These are phyloP conservation scores for Cryptococcus sp. DNA, from an alignment of 1,284 basidiomycete species.

Conservation along the genomic window DNA sequence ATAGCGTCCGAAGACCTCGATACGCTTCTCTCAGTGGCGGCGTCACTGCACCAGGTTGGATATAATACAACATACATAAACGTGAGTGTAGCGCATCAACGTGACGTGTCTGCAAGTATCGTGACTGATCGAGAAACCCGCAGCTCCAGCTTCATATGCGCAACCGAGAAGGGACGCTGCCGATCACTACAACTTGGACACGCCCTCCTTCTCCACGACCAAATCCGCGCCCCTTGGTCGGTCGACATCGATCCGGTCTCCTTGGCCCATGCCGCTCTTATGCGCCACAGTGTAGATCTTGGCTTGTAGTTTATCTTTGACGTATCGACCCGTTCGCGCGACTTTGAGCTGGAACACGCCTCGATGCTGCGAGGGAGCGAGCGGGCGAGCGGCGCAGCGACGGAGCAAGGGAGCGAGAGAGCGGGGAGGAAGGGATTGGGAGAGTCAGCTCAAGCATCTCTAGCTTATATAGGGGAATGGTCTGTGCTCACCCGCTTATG, in stretches of 20 bases:
- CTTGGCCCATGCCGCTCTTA: slow-evolving; percentile 13
- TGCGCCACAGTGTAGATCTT: slow-evolving; percentile 33
- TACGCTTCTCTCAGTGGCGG: no score
- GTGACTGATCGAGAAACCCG: no score
- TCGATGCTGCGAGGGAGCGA: slow-evolving; percentile 29
- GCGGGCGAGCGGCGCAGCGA: neutral
- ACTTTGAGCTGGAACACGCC: slow-evolving; percentile 53
- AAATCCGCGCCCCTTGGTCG: slow-evolving; percentile 41
- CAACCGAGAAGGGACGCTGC: no score
- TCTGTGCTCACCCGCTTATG: slow-evolving; percentile 33
- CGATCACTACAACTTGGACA: slow-evolving; percentile 35
- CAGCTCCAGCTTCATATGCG: no score
- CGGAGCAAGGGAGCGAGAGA: neutral
- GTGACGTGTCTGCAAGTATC: no score
- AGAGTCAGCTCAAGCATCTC: neutral
- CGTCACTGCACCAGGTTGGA: no score
- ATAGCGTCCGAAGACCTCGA: no score
- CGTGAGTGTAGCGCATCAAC: no score
- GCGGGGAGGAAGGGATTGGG: neutral
- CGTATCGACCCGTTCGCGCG: slow-evolving; percentile 47
- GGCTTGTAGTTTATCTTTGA: slow-evolving; percentile 50
- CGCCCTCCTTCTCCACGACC: slow-evolving; percentile 49
- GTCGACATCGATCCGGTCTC: slow-evolving; percentile 15
- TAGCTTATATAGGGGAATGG: neutral
- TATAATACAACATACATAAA: no score